A percentile compares a stretch with the other conserved stretches of the same genome.
Evolutionary conservation across 306 rosid genomes (phyloP).

Genomic region (Dalbergia cultrata): DNA sequence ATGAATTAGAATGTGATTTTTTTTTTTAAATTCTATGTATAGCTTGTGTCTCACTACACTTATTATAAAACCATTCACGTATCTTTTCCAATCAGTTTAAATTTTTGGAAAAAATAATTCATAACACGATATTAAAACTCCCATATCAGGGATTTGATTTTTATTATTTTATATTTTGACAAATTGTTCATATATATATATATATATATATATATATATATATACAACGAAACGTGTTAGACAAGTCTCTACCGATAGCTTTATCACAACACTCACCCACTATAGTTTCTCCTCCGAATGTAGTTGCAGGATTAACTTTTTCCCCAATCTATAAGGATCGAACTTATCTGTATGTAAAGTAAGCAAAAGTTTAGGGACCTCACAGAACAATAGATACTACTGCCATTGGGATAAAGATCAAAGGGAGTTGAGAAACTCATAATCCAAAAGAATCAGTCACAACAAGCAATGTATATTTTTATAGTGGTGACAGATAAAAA

Average conservation of each 20-base stretch:
- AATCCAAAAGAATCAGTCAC: conserved; percentile 13
- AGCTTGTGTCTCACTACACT: not conserved
- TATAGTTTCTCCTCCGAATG: too few species aligned
- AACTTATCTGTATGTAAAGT: not conserved
- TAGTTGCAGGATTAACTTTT: not conserved
- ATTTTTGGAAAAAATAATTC: too few species aligned
- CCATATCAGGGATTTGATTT: too few species aligned
- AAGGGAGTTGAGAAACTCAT: not conserved
- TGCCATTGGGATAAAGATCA: not conserved
- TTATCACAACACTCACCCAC: too few species aligned
- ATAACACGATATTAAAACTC: too few species aligned
- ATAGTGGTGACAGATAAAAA: not conserved
- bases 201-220: too few species aligned
- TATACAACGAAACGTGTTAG: too few species aligned
- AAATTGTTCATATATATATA: too few species aligned
- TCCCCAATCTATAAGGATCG: not conserved
- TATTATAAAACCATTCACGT: too few species aligned
- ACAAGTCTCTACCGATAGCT: too few species aligned
- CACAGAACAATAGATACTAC: not conserved
- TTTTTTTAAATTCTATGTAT: not conserved
- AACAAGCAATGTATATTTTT: conserved; percentile 26
- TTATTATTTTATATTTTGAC: too few species aligned
- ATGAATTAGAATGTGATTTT: not conserved
- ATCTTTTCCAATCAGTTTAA: too few species aligned
- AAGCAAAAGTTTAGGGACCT: not conserved